These are phyloP conservation scores for Malus orientalis DNA, from an alignment of 306 rosid genomes.

Conservation along the genomic window DNA sequence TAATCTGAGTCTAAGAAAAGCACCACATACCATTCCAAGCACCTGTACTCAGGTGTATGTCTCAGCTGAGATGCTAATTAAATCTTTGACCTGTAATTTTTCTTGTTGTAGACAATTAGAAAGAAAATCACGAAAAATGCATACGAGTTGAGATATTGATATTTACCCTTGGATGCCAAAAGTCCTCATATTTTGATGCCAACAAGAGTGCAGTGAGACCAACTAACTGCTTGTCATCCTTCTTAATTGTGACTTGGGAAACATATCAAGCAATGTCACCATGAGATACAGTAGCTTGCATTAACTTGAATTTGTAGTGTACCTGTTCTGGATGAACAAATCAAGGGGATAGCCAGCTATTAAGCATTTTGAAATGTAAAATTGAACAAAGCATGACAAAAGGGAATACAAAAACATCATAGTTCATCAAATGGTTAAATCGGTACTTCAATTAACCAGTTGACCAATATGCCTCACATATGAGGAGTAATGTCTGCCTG, in stretches of 20 bases:
- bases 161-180: slow-evolving; percentile 86
- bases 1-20: not conserved
- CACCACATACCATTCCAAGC: slow-evolving; percentile 64
- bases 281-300: slow-evolving; percentile 86
- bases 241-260: slow-evolving; percentile 53
- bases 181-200: slow-evolving; percentile 90
- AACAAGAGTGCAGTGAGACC: slow-evolving; percentile 84
- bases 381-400: not conserved
- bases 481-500: slow-evolving; percentile 42
- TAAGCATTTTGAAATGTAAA: not conserved
- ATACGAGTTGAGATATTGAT: slow-evolving; percentile 3
- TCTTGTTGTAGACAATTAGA: slow-evolving; percentile 7
- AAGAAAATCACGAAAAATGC: not conserved
- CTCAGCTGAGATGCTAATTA: slow-evolving; percentile 79
- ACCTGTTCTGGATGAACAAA: slow-evolving; percentile 42
- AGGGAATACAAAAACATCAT: slow-evolving; percentile 2
- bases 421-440: slow-evolving; percentile 3
- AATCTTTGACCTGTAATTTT: slow-evolving; percentile 53
- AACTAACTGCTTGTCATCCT: slow-evolving; percentile 76
- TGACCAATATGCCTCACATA: slow-evolving; percentile 71
- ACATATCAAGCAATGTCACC: slow-evolving; percentile 66
- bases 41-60: slow-evolving; percentile 75
- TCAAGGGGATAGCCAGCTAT: slow-evolving; percentile 1
- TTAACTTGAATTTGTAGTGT: slow-evolving; percentile 75
- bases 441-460: slow-evolving; percentile 85